Conservation (phyloP, 139 green algal genomes). For the Ettlia oleoabundans region DNA sequence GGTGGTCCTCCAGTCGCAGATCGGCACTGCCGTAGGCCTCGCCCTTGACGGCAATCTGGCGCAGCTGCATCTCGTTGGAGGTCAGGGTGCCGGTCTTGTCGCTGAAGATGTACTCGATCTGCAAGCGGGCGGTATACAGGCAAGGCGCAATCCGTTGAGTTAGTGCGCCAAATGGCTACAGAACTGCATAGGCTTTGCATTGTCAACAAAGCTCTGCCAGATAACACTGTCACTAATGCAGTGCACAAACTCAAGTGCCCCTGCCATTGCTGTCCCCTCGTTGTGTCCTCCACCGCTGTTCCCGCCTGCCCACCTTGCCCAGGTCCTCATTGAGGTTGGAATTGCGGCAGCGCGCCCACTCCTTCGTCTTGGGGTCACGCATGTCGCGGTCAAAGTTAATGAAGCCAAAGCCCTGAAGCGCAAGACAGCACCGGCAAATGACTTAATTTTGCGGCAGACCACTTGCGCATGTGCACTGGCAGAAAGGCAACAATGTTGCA, state of each 20-base stretch:
- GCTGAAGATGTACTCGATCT: constrained; percentile 92
- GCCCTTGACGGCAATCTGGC: constrained; percentile 62
- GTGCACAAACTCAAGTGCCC: too few species aligned
- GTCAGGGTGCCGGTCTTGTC: constrained; percentile 98
- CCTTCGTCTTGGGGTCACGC: constrained; percentile 72
- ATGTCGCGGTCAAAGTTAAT: constrained; percentile 84
- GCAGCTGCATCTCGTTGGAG: constrained; percentile 88
- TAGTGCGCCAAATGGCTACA: too few species aligned
- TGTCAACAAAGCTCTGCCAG: too few species aligned
- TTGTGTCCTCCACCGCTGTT: too few species aligned
- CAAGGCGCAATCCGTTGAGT: too few species aligned
- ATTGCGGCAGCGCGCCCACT: constrained; percentile 81
- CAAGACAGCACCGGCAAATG: neutral
- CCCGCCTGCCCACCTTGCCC: constrained; percentile 64
- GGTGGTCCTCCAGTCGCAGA: constrained; percentile 59
- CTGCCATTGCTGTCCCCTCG: too few species aligned
- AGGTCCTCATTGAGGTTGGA: constrained; percentile 99
- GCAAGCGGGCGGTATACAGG: too few species aligned
- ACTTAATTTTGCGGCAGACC: neutral
- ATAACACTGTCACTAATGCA: too few species aligned
- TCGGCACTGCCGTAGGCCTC: constrained; percentile 41
- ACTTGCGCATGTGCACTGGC: neutral
- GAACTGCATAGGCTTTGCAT: too few species aligned
- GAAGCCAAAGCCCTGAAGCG: constrained; percentile 74
- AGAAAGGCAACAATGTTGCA: too few species aligned